These are phyloP conservation scores for Pythium guiyangense DNA, from an alignment of 352 stramenopile species.

Conservation along the genomic window DNA sequence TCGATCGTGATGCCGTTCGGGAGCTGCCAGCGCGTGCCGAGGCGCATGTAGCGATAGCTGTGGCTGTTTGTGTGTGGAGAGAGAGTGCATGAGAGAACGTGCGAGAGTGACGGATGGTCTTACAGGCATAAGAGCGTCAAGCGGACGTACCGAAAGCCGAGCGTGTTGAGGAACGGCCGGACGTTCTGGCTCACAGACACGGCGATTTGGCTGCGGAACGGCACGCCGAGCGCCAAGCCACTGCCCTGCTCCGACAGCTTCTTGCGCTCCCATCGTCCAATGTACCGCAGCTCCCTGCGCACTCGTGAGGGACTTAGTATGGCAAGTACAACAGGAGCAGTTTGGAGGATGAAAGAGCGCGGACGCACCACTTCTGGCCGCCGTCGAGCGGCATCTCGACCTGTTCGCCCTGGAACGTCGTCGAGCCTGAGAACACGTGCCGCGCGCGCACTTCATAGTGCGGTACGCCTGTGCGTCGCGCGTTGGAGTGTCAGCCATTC, in stretches of 20 bases:
- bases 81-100: not conserved
- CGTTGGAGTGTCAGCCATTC: not conserved
- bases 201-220: constrained; percentile 79
- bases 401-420: constrained; percentile 72
- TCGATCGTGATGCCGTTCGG: constrained; percentile 81
- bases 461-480: constrained; percentile 43
- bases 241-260: constrained; percentile 80
- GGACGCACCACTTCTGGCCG: constrained; percentile 70
- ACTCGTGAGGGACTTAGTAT: not conserved
- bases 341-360: not conserved
- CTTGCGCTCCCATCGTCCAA: constrained; percentile 82
- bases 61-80: constrained; percentile 36
- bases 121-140: too few species aligned
- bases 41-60: constrained; percentile 80
- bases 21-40: constrained; percentile 81
- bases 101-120: not conserved
- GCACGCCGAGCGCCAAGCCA: constrained; percentile 52
- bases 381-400: constrained; percentile 73
- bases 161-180: constrained; percentile 59
- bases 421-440: constrained; percentile 78
- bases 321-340: not conserved
- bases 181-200: constrained; percentile 83
- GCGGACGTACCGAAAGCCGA: constrained; percentile 63
- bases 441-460: constrained; percentile 80
- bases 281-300: constrained; percentile 73